These are phyloP conservation scores for Penicillium thymicola DNA, from an alignment of 2,329 filamentous ascomycete genomes.

Conservation along the genomic window DNA sequence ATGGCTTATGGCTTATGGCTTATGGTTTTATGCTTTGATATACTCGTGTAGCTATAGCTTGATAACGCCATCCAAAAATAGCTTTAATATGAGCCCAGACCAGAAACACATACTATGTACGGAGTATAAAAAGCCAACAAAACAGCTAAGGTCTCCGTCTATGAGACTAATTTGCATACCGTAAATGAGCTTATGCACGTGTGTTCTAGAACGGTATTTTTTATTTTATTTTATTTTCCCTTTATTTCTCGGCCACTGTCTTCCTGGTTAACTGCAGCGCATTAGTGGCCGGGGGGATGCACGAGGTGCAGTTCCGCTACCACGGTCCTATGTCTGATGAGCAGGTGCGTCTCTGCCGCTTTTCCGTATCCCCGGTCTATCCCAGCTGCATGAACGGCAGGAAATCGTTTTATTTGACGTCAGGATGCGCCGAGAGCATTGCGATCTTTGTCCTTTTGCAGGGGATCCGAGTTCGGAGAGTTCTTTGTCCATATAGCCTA, in stretches of 20 bases:
- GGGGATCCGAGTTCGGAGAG: too few species aligned
- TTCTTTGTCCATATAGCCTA: background rate
- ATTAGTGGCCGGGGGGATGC: conserved; percentile 38
- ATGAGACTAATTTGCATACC: conserved; percentile 1
- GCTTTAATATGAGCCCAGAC: background rate
- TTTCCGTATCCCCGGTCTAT: conserved; percentile 9
- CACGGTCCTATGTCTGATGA: conserved; percentile 11
- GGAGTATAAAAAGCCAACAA: background rate
- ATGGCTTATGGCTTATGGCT: background rate
- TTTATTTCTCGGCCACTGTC: background rate
- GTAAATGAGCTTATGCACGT: conserved; percentile 7
- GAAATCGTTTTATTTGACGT: conserved; percentile 16
- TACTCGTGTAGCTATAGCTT: background rate
- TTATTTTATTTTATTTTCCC: background rate
- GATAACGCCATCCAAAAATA: too few species aligned
- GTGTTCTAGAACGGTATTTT: conserved; percentile 21
- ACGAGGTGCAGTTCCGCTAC: conserved; percentile 27
- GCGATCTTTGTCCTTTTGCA: conserved; percentile 7
- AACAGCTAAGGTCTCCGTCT: background rate
- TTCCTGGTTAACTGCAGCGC: conserved; percentile 20
- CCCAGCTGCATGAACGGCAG: conserved; percentile 21
- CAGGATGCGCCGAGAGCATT: conserved; percentile 12
- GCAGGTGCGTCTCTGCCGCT: conserved; percentile 7
- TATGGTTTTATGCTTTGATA: background rate
- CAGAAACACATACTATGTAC: background rate